These are phyloP conservation scores for Teunomyces pallodes DNA, from an alignment of 805 yeast species.

Conservation along the genomic window DNA sequence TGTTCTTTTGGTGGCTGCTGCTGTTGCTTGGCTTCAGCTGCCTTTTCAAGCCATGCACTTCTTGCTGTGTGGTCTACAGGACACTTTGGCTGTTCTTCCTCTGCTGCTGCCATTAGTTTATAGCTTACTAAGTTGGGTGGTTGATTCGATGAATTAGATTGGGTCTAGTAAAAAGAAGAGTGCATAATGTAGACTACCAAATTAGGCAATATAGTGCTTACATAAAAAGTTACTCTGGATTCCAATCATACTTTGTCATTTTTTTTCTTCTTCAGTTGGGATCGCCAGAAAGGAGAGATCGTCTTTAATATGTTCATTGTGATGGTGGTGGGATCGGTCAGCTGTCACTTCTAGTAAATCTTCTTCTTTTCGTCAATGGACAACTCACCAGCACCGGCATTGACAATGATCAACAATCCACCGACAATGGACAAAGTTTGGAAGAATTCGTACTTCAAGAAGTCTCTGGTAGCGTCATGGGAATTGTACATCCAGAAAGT, in stretches of 20 bases:
- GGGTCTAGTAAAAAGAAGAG: too few species aligned
- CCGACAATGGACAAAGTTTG: conserved; percentile 95
- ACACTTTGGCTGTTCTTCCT: conserved; percentile 35
- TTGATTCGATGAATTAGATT: background rate
- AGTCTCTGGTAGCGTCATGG: conserved; percentile 79
- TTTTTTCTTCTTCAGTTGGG: too few species aligned
- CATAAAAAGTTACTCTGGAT: background rate
- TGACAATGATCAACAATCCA: conserved; percentile 84
- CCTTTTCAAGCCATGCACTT: conserved; percentile 27
- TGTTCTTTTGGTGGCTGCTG: conserved; percentile 9
- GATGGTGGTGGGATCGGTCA: too few species aligned
- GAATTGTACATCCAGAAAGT: conserved; percentile 82
- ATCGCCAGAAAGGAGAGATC: too few species aligned
- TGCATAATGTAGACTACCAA: background rate
- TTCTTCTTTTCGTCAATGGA: conserved; percentile 95
- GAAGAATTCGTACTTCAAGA: conserved; percentile 86
- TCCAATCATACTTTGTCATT: too few species aligned
- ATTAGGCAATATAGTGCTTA: background rate
- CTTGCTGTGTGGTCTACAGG: conserved; percentile 52
- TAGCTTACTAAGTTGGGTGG: background rate
- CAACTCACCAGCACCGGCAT: conserved; percentile 94
- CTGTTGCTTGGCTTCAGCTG: conserved; percentile 3
- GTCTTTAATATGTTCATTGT: too few species aligned
- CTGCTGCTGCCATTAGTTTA: background rate
- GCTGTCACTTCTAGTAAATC: conserved; percentile 49